These are phyloP conservation scores for Russula abietina DNA, from an alignment of 768 basidiomycete genomes.

Conservation along the genomic window DNA sequence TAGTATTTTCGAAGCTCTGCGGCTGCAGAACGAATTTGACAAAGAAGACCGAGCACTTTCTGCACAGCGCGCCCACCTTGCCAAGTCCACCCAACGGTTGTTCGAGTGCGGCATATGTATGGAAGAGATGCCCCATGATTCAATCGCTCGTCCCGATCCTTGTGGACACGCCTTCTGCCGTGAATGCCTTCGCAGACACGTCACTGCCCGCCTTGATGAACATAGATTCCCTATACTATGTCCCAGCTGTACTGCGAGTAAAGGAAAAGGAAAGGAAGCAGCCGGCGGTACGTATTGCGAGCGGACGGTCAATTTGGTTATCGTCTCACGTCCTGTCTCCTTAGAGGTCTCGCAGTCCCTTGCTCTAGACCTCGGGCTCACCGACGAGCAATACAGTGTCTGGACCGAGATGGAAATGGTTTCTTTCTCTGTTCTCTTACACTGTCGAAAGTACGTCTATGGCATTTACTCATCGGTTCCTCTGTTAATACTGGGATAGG, in stretches of 20 bases:
- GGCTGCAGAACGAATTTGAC: constrained; percentile 37
- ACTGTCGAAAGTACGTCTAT: constrained; percentile 43
- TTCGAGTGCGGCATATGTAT: constrained; percentile 55
- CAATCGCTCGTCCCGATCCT: constrained; percentile 37
- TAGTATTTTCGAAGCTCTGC: constrained; percentile 27
- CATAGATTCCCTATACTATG: constrained; percentile 56
- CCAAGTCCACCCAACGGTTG: constrained; percentile 28
- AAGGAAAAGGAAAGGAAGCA: constrained; percentile 1
- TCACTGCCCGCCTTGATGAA: constrained; percentile 44
- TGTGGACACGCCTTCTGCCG: constrained; percentile 54
- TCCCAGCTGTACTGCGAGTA: constrained; percentile 44
- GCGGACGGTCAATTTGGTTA: too few species aligned
- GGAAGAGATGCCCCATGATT: constrained; percentile 42
- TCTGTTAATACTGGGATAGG: constrained; percentile 12
- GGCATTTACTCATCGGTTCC: background rate
- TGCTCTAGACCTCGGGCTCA: constrained; percentile 42
- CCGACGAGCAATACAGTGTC: constrained; percentile 36
- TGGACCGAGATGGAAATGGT: constrained; percentile 46
- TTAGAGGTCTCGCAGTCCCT: constrained; percentile 38
- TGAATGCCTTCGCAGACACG: constrained; percentile 42
- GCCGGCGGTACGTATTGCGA: too few species aligned
- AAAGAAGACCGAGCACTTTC: constrained; percentile 38
- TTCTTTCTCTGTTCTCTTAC: constrained; percentile 38
- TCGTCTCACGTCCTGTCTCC: background rate
- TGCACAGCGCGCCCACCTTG: constrained; percentile 33